Conservation (phyloP, 2,329 filamentous ascomycete species). For the Colletotrichum tamarilloi region DNA sequence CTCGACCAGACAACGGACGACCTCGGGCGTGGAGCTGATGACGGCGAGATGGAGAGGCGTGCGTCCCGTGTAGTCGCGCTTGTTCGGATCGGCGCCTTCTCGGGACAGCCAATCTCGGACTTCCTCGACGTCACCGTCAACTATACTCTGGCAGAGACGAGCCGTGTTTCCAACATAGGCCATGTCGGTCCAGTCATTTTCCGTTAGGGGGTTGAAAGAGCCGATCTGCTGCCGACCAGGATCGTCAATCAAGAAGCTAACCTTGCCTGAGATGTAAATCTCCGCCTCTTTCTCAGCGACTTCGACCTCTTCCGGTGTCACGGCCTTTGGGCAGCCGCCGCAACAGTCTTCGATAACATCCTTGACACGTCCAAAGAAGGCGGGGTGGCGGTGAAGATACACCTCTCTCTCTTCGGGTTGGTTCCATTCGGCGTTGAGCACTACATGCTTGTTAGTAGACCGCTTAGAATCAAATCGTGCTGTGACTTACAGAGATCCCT, state of each 20-base stretch:
- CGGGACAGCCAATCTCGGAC: slow-evolving; percentile 77
- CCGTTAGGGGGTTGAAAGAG: slow-evolving; percentile 82
- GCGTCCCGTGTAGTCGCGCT: slow-evolving; percentile 81
- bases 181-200: slow-evolving; percentile 91
- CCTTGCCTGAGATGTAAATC: slow-evolving; percentile 78
- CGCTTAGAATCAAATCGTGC: not conserved
- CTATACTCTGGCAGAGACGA: slow-evolving; percentile 82
- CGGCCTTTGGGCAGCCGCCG: slow-evolving; percentile 77
- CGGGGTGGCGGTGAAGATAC: slow-evolving; percentile 84
- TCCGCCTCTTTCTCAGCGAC: slow-evolving; percentile 78
- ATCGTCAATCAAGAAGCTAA: slow-evolving; percentile 82
- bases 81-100: slow-evolving; percentile 76
- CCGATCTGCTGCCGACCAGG: slow-evolving; percentile 80
- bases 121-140: slow-evolving; percentile 76
- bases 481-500: slow-evolving; percentile 71
- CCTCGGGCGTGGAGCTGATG: slow-evolving; percentile 73
- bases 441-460: slow-evolving; percentile 3
- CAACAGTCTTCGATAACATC: slow-evolving; percentile 87
- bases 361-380: slow-evolving; percentile 81
- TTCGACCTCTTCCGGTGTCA: slow-evolving; percentile 77
- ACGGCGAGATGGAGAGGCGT: slow-evolving; percentile 83
- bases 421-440: slow-evolving; percentile 91
- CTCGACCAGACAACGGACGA: slow-evolving; percentile 79
- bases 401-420: slow-evolving; percentile 79
- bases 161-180: slow-evolving; percentile 86